phyloP scores from a whole-genome alignment of 108 stramenopile genomes.

The Pseudonitzschia multiseries region DNA sequence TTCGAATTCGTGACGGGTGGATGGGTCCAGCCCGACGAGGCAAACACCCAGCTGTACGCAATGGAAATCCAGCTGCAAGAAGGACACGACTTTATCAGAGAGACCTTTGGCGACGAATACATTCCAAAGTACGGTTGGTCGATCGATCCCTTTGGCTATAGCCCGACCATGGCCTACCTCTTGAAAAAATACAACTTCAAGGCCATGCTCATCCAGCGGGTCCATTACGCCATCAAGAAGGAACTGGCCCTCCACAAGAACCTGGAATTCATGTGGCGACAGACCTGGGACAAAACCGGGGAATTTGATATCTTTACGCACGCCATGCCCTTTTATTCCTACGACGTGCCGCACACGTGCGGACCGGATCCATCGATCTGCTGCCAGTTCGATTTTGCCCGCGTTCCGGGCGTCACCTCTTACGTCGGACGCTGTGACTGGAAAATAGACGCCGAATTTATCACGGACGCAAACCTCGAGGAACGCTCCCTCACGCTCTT shows the following conservation, averaged over 20 bases:
- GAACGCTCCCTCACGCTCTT: conserved; percentile 45
- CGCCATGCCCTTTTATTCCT: conserved; percentile 64
- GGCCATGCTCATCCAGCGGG: conserved; percentile 67
- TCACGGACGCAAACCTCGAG: conserved; percentile 36
- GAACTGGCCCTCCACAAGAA: conserved; percentile 52
- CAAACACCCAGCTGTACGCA: conserved; percentile 64
- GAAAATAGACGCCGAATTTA: conserved; percentile 36
- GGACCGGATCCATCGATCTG: conserved; percentile 64
- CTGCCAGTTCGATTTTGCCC: conserved; percentile 66
- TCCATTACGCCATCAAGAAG: conserved; percentile 72
- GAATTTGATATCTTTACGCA: conserved; percentile 65
- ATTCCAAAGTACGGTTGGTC: conserved; percentile 69
- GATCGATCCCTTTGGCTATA: conserved; percentile 71
- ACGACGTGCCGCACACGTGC: conserved; percentile 68
- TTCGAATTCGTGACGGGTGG: conserved; percentile 69
- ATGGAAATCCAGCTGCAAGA: conserved; percentile 71
- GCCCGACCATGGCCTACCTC: conserved; percentile 61
- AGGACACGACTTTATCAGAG: conserved; percentile 58
- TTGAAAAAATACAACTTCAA: conserved; percentile 51
- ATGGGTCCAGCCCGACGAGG: conserved; percentile 71
- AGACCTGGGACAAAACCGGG: conserved; percentile 59
- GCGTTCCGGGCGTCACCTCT: conserved; percentile 3
- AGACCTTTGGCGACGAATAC: conserved; percentile 44
- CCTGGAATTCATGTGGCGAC: conserved; percentile 67
- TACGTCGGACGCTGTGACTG: conserved; percentile 42